These are phyloP conservation scores for Dactylellina drechsleri DNA, from an alignment of 2,329 filamentous ascomycete genomes.

Conservation along the genomic window DNA sequence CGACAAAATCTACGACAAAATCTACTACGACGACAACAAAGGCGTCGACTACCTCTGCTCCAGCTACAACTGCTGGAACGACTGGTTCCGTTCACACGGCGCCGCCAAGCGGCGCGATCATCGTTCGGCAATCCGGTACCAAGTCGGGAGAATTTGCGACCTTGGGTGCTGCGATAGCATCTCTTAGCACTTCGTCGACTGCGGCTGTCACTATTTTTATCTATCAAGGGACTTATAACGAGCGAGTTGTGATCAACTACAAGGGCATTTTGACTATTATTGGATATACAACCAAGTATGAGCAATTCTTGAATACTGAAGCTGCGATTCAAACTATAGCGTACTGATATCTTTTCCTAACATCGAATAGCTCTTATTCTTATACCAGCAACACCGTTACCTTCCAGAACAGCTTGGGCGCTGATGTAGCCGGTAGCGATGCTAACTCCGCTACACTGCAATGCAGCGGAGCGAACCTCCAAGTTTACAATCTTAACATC, in stretches of 20 bases:
- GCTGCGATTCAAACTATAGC: too few relatives aligned
- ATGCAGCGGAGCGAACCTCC: constrained; percentile 58
- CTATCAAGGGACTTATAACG: constrained; percentile 60
- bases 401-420: constrained; percentile 60
- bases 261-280: constrained; percentile 59
- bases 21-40: not conserved
- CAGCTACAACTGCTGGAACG: not conserved
- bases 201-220: constrained; percentile 58
- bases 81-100: constrained; percentile 11
- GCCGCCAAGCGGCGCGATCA: constrained; percentile 22
- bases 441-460: constrained; percentile 59
- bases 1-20: not conserved
- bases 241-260: constrained; percentile 60
- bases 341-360: not conserved
- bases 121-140: constrained; percentile 22
- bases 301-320: too few relatives aligned
- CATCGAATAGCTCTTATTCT: constrained; percentile 10
- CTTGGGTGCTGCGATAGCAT: constrained; percentile 11
- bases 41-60: constrained; percentile 10
- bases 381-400: constrained; percentile 61
- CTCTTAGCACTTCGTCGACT: constrained; percentile 10
- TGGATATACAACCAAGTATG: constrained; percentile 59
- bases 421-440: constrained; percentile 59
- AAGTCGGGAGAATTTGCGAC: constrained; percentile 18
- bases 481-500: constrained; percentile 63